Evolutionary conservation across 2,329 filamentous ascomycete genomes (phyloP), one percentile per base, ranked within the genome.

Genomic region (Aureobasidium zeae): DNA sequence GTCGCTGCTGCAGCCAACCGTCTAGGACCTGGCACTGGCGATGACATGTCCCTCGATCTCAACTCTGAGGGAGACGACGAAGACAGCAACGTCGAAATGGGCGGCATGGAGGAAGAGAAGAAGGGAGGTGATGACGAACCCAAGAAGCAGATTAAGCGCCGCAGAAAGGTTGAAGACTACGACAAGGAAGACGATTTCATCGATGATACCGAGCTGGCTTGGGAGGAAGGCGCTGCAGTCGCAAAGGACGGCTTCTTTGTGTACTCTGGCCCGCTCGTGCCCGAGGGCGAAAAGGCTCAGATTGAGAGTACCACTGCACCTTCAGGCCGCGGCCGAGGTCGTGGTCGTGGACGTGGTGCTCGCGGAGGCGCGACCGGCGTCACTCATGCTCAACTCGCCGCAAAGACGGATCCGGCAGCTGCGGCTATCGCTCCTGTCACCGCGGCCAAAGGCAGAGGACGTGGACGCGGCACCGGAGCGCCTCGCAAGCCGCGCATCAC

Each of bases 221-320:
- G 89, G 89, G 86, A 96, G 63, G 86, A 94, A 57, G 85, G 94
- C 59, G 89, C 89, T 5, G 87, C 89, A 4, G 88, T 91, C 34
- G 89, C 86, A 52, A 86, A 89, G 54, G 91, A 96, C 59, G 91
- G 91, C 1, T 98, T 96, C 68, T 98, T 96, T 60, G 91, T 98
- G 1, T 98, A 95, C 64, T 93, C 86, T 48, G 91, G 91, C 3
- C 89, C 89, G 7, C 69, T 98, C 34, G 76, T 96, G 16, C 83
- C 83, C 4, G 87, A 94, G 63, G 84, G 81, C 16, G 83, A 94
- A 65, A 89, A 91, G 64, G 70, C 77, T 29, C 65, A 72, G 44
- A 69, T 79, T 37, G 78, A 82, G 57, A n/a, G n/a, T n/a, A 70
- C 74, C 13, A 32, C 46, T 7, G 29, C 42, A 11, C 39, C 46